Conservation (phyloP, 805 yeast genomes). For the Hyphopichia homilentoma region DNA sequence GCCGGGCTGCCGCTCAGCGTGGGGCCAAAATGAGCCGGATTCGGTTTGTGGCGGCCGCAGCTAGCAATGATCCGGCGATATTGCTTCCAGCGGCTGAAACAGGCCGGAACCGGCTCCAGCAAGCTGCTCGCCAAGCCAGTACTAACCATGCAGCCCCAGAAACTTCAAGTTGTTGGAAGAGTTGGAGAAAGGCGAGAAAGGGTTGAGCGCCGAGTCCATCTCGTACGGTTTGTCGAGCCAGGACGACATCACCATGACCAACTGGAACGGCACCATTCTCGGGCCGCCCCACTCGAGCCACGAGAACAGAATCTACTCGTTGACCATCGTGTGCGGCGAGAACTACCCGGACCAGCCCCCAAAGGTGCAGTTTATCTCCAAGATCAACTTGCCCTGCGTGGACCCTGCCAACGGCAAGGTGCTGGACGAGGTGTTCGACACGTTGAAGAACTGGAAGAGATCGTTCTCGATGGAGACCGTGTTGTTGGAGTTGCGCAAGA, state of each 20-base stretch:
- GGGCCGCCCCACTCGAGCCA: constrained; percentile 93
- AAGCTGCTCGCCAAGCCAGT: no score
- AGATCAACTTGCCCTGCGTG: constrained; percentile 91
- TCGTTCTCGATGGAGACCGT: constrained; percentile 92
- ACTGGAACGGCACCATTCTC: constrained; percentile 96
- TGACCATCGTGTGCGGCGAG: constrained; percentile 77
- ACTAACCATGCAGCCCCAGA: constrained; percentile 81
- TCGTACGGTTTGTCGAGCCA: constrained; percentile 90
- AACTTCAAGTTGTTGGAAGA: constrained; percentile 93
- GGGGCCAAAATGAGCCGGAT: no score
- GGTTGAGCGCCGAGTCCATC: constrained; percentile 93
- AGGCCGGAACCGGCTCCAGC: no score
- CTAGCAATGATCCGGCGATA: no score
- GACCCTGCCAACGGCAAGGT: constrained; percentile 59
- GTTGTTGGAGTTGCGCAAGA: constrained; percentile 77
- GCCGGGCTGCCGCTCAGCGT: no score
- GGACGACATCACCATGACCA: constrained; percentile 88
- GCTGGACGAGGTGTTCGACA: constrained; percentile 47
- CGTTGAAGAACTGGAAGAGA: constrained; percentile 81
- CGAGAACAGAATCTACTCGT: constrained; percentile 88
- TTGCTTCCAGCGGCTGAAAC: no score
- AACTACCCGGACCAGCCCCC: constrained; percentile 92
- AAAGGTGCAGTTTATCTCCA: constrained; percentile 69
- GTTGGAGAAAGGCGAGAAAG: constrained; percentile 97
- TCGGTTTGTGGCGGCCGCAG: no score